Conservation (phyloP, 2,329 filamentous ascomycete species). For the Mollisia scopiformis region DNA sequence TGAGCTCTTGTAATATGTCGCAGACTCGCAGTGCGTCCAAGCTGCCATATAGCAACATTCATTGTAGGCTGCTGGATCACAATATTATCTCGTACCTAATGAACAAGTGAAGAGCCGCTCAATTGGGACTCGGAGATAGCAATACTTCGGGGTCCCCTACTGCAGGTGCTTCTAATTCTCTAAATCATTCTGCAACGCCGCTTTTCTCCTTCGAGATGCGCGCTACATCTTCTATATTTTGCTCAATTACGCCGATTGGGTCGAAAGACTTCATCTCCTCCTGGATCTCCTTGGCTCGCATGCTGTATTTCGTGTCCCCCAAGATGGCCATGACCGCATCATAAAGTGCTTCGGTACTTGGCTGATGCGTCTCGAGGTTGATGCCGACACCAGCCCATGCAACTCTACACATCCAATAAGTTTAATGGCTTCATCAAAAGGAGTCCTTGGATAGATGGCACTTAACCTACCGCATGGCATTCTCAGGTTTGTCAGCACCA, state of each 20-base stretch:
- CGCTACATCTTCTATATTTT: constrained; percentile 12
- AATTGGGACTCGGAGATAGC: too few species aligned
- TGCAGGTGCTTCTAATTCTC: too few species aligned
- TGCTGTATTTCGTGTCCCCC: constrained; percentile 2
- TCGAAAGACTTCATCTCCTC: constrained; percentile 12
- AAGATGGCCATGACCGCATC: neutral
- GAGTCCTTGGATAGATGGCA: neutral
- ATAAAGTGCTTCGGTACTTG: neutral
- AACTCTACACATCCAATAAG: constrained; percentile 15
- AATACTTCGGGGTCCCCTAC: too few species aligned
- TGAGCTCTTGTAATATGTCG: too few species aligned
- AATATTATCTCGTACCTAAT: too few species aligned
- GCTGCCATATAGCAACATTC: too few species aligned
- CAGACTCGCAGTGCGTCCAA: too few species aligned
- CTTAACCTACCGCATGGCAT: constrained; percentile 18
- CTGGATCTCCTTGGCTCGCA: constrained; percentile 1
- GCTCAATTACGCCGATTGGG: constrained; percentile 8
- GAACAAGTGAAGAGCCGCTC: too few species aligned
- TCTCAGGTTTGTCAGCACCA: constrained; percentile 38
- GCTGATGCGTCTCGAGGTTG: constrained; percentile 4
- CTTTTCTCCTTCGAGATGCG: too few species aligned
- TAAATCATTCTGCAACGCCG: too few species aligned
- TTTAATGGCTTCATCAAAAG: neutral
- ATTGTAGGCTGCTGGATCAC: too few species aligned
- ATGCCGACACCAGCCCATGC: constrained; percentile 27